Conservation (phyloP, 208 protist genomes). For the Acanthamoeba rhysodes region DNA sequence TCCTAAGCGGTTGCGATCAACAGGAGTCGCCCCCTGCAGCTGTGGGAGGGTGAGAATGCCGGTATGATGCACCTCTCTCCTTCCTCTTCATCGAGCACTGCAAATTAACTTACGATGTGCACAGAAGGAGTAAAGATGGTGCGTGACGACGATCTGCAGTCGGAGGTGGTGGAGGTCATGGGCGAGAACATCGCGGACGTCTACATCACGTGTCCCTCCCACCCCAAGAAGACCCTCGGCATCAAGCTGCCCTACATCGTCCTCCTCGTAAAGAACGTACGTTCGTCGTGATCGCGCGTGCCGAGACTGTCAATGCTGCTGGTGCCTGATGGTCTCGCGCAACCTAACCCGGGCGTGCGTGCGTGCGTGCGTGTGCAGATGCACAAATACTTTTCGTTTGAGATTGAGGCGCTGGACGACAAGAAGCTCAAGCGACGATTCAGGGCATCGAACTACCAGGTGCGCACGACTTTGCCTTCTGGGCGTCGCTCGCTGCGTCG, state of each 20-base stretch:
- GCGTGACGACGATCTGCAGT: constrained; percentile 99
- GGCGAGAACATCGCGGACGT: constrained; percentile 98
- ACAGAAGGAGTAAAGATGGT: constrained; percentile 82
- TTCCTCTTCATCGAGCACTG: background rate
- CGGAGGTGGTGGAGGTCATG: constrained; percentile 98
- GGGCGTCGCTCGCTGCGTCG: background rate
- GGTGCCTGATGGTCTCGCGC: background rate
- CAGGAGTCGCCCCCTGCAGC: constrained; percentile 97
- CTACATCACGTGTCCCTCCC: constrained; percentile 98
- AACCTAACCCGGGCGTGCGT: constrained; percentile 32
- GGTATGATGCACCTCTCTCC: background rate
- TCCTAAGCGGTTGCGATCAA: background rate
- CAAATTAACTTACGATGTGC: constrained; percentile 12
- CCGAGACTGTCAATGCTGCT: background rate
- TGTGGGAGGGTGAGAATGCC: constrained; percentile 97
- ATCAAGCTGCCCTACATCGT: constrained; percentile 99
- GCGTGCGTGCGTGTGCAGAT: constrained; percentile 81
- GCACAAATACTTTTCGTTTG: constrained; percentile 99
- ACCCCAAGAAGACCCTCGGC: constrained; percentile 98
- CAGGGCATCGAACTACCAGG: constrained; percentile 98
- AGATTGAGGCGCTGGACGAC: constrained; percentile 99
- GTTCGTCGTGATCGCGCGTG: background rate
- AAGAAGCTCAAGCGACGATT: constrained; percentile 99
- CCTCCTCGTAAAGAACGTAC: constrained; percentile 99
- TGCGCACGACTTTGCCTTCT: constrained; percentile 40